These are phyloP conservation scores for Alternaria alternata DNA, from an alignment of 2,329 filamentous ascomycete species.

Conservation along the genomic window DNA sequence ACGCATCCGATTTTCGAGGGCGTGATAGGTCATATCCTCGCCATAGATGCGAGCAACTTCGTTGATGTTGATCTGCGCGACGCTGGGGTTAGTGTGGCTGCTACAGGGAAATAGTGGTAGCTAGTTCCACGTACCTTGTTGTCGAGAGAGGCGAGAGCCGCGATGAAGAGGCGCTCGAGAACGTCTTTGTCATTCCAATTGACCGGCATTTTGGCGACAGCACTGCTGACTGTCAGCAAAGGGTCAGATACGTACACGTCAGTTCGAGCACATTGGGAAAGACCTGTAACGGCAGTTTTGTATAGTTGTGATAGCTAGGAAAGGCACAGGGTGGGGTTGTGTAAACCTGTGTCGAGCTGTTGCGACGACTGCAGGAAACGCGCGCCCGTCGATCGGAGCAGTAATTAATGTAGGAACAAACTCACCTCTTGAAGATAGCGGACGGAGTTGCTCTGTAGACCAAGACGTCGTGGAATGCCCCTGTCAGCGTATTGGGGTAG, in stretches of 20 bases:
- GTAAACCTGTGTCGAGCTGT: background rate
- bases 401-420: background rate
- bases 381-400: background rate
- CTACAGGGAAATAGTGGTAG: background rate
- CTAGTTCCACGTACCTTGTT: conserved; percentile 39
- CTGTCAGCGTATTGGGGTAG: background rate
- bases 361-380: background rate
- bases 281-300: background rate
- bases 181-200: conserved; percentile 49
- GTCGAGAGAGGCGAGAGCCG: conserved; percentile 47
- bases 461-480: background rate
- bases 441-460: background rate
- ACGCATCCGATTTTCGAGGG: conserved; percentile 58
- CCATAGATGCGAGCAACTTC: conserved; percentile 57
- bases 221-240: background rate
- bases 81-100: background rate
- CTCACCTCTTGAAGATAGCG: background rate
- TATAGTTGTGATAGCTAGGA: background rate
- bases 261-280: background rate
- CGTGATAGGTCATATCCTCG: conserved; percentile 57
- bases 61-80: conserved; percentile 55
- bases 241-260: background rate
- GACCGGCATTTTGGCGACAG: conserved; percentile 37
- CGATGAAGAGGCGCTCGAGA: conserved; percentile 52
- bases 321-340: background rate